These are phyloP conservation scores for Hypholoma sublateritium DNA, from an alignment of 768 basidiomycete species.

Conservation along the genomic window DNA sequence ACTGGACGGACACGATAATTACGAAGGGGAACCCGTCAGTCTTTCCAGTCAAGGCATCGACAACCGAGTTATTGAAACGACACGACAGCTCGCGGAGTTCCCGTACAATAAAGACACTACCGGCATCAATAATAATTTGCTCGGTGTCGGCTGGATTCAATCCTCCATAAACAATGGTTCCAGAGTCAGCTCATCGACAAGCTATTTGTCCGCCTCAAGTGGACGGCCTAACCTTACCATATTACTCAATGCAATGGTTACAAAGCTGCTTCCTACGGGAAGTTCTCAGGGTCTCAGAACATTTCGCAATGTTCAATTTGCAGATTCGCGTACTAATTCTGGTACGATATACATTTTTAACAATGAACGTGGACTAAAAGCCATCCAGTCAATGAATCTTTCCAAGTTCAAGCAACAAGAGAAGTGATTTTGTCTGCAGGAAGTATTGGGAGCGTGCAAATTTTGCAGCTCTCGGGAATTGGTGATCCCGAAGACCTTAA, in stretches of 20 bases:
- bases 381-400: neutral
- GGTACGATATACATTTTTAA: neutral
- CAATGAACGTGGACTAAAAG: neutral
- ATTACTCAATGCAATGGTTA: conserved; percentile 31
- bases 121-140: conserved; percentile 23
- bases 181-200: conserved; percentile 36
- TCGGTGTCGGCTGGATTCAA: conserved; percentile 35
- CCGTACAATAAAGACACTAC: conserved; percentile 34
- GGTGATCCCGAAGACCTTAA: conserved; percentile 35
- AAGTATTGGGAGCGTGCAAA: conserved; percentile 28
- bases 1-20: conserved; percentile 34
- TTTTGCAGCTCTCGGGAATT: conserved; percentile 42
- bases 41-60: conserved; percentile 36
- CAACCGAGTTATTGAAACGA: conserved; percentile 32
- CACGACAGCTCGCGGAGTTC: conserved; percentile 31
- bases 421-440: conserved; percentile 40
- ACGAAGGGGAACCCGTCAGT: too few species aligned
- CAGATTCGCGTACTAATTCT: neutral
- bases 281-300: conserved; percentile 3
- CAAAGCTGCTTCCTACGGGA: conserved; percentile 22
- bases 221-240: conserved; percentile 35
- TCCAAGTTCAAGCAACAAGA: conserved; percentile 18
- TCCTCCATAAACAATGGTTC: conserved; percentile 28
- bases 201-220: conserved; percentile 30
- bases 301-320: conserved; percentile 22